Conservation (phyloP, 257 asterid species). For the Capsicum baccatum region DNA sequence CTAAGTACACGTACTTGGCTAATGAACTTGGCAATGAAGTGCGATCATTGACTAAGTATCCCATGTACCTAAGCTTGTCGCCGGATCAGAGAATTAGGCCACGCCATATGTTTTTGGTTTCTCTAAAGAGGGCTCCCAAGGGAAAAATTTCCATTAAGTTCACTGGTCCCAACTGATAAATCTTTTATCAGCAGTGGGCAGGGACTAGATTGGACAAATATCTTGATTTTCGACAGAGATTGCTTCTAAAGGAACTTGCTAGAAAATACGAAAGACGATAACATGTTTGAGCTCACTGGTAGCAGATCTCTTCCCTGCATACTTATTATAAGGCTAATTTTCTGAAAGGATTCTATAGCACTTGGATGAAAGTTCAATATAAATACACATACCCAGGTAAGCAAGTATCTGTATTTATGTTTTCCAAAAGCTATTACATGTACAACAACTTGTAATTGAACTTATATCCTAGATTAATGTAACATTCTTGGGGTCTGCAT, state of each 20-base stretch:
- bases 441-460: too few relatives aligned
- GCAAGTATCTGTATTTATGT: background rate
- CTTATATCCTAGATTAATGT: too few relatives aligned
- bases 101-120: slow-evolving; percentile 87
- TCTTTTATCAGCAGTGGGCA: slow-evolving; percentile 94
- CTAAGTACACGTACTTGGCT: slow-evolving; percentile 86
- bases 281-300: slow-evolving; percentile 29
- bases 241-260: slow-evolving; percentile 80
- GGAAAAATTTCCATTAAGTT: slow-evolving; percentile 94
- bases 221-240: slow-evolving; percentile 82
- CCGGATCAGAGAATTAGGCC: slow-evolving; percentile 95
- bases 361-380: background rate
- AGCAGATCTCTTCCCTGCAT: background rate
- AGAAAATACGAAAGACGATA: slow-evolving; percentile 72
- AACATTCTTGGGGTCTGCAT: too few relatives aligned
- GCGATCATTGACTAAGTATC: slow-evolving; percentile 81
- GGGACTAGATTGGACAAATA: slow-evolving; percentile 85
- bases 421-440: background rate
- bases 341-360: slow-evolving; percentile 3
- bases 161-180: slow-evolving; percentile 91
- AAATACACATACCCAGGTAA: background rate
- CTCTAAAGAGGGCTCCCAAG: slow-evolving; percentile 85
- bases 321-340: background rate
- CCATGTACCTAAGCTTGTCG: slow-evolving; percentile 86
- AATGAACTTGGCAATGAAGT: slow-evolving; percentile 89